Evolutionary conservation across 768 basidiomycete species (phyloP), one percentile per base, ranked within the genome.

Genomic region (Leccinum olivaceopallidum): DNA sequence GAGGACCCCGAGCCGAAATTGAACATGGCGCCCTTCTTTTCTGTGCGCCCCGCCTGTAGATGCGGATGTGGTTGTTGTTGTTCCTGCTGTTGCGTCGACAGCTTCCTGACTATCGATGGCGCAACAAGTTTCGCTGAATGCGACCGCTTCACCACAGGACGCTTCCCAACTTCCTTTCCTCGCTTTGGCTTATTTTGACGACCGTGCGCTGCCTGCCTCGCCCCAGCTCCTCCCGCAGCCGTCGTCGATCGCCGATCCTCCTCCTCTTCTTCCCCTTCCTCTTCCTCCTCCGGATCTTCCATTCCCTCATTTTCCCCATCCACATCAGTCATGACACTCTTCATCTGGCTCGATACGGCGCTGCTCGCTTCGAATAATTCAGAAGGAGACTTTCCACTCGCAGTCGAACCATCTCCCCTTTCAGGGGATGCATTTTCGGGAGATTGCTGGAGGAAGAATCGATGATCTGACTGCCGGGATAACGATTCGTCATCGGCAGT

Each of bases 1-100:
- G 85, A 85, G 42, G 85, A 85, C 60, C 79, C 77, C 18, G 85
- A 86, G 2, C 85, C 86, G 58, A 88, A 80, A 64, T 85, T 84
- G 61, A 88, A 86, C 66, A 76, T 76, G 13, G 77, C 68, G 20
- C 71, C 65, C 53, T 67, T 72, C 58, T 69, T 72, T 39, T 66
- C 63, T 22, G 16, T 34, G 24, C 60, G 71, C 16, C 63, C 68
- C 26, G 28, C 56, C 30, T 63, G 65, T 18, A 52, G 50, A n/a
- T 62, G 42, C 9, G n/a, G 42, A n/a, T 42, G 42, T 39, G 0
- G 37, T 4, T 39, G 18, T 42, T n/a, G 42, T 20, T 9, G 69
- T 2, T 68, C 63, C 5, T 56, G 67, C 52, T 67, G 71, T 9
- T 69, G 72, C 34, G 58, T 39, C 52, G 69, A 69, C 20, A 61